These are phyloP conservation scores for Lentinula raphanica DNA, from an alignment of 768 basidiomycete genomes.

Conservation along the genomic window DNA sequence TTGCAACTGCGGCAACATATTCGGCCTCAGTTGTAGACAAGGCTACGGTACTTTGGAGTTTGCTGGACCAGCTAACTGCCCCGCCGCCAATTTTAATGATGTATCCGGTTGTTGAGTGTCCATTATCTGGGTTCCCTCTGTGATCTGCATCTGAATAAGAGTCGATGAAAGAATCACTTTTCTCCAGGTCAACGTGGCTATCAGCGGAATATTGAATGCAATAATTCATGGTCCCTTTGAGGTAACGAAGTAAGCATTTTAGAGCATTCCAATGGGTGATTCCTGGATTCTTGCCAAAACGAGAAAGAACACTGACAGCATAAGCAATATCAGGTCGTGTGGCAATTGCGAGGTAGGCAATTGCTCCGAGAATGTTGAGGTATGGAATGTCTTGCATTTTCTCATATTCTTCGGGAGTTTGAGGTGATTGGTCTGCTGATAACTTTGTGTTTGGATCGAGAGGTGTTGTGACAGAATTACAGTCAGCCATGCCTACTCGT, in stretches of 20 bases:
- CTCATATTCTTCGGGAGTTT: slow-evolving; percentile 1
- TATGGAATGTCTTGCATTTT: slow-evolving; percentile 15
- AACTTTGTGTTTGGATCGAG: slow-evolving; percentile 17
- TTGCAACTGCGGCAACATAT: not conserved
- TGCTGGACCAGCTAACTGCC: not conserved
- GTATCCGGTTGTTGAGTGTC: not conserved
- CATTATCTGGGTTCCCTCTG: not conserved
- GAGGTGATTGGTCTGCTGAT: not conserved
- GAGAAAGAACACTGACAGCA: slow-evolving; percentile 14
- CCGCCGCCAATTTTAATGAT: not conserved
- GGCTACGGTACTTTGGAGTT: not conserved
- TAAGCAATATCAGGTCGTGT: slow-evolving; percentile 18
- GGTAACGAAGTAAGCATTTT: slow-evolving; percentile 20
- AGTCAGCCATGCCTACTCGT: slow-evolving; percentile 16
- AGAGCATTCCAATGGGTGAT: slow-evolving; percentile 22
- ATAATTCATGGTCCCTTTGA: not conserved
- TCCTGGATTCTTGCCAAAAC: slow-evolving; percentile 17
- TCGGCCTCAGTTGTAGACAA: not conserved
- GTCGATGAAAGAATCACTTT: not conserved
- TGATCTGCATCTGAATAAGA: not conserved
- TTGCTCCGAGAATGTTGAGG: slow-evolving; percentile 13
- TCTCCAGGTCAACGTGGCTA: not conserved
- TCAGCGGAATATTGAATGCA: slow-evolving; percentile 17
- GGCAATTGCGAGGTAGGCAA: slow-evolving; percentile 16
- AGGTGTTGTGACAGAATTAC: slow-evolving; percentile 18